Percentiles rank a stretch among this genome's conserved stretches.
These are phyloP conservation scores for Solanum hybrid DNA, from an alignment of 305 asterid genomes.

Conservation along the genomic window DNA sequence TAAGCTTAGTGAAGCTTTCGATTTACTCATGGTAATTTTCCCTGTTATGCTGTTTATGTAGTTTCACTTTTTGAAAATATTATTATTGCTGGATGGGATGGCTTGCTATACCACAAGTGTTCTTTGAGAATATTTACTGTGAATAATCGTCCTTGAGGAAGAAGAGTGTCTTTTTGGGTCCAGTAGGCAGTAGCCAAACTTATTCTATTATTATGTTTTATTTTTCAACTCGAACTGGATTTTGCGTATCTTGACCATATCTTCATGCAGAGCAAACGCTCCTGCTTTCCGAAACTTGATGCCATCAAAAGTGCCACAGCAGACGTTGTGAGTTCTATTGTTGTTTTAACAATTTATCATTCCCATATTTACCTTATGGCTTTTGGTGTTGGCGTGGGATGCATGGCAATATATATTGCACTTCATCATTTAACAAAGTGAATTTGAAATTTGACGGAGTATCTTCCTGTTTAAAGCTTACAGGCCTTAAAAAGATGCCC, in stretches of 20 bases:
- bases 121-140: neutral
- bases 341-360: neutral
- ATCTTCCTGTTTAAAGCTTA: slow-evolving; percentile 48
- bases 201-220: neutral
- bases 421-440: neutral
- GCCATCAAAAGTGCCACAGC: slow-evolving; percentile 89
- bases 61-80: neutral
- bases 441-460: neutral
- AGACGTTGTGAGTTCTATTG: slow-evolving; percentile 62
- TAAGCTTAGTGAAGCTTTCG: slow-evolving; percentile 56
- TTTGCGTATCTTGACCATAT: neutral
- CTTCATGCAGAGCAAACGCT: slow-evolving; percentile 65
- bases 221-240: neutral
- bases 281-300: slow-evolving; percentile 88
- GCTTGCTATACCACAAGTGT: neutral
- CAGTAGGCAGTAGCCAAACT: neutral
- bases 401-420: neutral
- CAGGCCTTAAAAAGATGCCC: slow-evolving; percentile 58
- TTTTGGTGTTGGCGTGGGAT: neutral
- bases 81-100: neutral
- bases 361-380: neutral
- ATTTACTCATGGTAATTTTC: slow-evolving; percentile 52
- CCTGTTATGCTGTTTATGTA: neutral
- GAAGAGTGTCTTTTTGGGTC: neutral
- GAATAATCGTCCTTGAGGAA: neutral